Conservation (phyloP, 768 basidiomycete genomes). For the Lentinula sp. region DNA sequence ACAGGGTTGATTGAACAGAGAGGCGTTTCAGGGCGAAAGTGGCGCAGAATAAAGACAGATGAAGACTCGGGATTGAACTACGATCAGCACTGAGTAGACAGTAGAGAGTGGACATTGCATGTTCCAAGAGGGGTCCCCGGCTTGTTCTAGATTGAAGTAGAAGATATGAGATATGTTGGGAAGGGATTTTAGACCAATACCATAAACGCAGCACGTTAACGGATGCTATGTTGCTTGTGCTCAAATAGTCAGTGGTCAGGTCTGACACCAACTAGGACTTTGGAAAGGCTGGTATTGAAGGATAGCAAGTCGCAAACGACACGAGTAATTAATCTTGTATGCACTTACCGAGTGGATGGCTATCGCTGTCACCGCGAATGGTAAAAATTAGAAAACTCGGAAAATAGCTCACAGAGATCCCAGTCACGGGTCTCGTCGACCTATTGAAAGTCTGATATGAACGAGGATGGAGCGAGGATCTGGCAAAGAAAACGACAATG, state of each 20-base stretch:
- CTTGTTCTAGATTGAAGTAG: no score
- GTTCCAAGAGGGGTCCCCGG: no score
- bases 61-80: not conserved
- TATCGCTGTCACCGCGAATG: not conserved
- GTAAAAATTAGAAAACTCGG: not conserved
- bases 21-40: not conserved
- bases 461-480: not conserved
- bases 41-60: not conserved
- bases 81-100: not conserved
- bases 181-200: no score
- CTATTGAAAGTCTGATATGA: not conserved
- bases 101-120: no score
- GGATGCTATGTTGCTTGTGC: no score
- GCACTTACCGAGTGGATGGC: not conserved
- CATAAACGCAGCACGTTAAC: no score
- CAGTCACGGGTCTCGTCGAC: not conserved
- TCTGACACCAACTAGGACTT: no score
- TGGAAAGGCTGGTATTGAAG: no score
- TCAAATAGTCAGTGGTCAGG: no score
- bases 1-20: not conserved
- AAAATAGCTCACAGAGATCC: not conserved
- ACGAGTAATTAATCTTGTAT: not conserved
- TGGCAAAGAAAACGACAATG: not conserved
- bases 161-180: no score
- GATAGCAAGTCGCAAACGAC: not conserved